phyloP scores from a whole-genome alignment of 2,329 filamentous ascomycete genomes.

The Pseudogymnoascus sp. region DNA sequence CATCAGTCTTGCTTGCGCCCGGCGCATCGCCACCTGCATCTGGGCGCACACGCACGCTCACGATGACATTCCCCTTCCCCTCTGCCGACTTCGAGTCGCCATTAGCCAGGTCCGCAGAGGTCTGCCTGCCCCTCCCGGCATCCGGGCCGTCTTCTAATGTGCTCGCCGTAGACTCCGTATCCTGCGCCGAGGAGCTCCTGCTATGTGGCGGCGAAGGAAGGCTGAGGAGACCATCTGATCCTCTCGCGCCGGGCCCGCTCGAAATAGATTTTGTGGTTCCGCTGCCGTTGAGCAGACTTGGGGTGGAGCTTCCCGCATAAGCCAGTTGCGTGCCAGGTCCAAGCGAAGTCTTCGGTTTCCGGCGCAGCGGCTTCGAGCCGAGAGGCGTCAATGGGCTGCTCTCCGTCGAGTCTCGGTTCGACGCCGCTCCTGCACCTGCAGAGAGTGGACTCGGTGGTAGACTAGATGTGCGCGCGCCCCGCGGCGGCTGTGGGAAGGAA shows the following conservation, averaged over 20 bases:
- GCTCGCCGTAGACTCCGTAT: constrained; percentile 83
- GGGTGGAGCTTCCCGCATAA: constrained; percentile 39
- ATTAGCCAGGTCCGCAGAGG: constrained; percentile 24
- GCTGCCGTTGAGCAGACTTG: constrained; percentile 72
- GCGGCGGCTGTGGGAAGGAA: constrained; percentile 84
- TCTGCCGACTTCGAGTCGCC: constrained; percentile 49
- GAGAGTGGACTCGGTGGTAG: constrained; percentile 56
- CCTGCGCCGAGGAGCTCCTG: constrained; percentile 83
- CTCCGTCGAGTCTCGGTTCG: constrained; percentile 22
- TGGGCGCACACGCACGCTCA: constrained; percentile 88
- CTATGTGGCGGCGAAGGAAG: constrained; percentile 80
- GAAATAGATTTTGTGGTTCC: constrained; percentile 69
- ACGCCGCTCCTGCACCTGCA: constrained; percentile 31
- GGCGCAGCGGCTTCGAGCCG: constrained; percentile 20
- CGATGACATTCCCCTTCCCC: constrained; percentile 87
- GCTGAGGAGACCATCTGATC: constrained; percentile 69
- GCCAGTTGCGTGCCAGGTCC: constrained; percentile 29
- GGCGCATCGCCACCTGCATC: constrained; percentile 58
- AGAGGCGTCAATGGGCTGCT: constrained; percentile 16
- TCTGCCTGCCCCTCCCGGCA: constrained; percentile 30
- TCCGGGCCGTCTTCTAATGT: constrained; percentile 83
- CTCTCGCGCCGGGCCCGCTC: constrained; percentile 52
- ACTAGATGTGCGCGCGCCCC: constrained; percentile 51
- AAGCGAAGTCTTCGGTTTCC: constrained; percentile 25
- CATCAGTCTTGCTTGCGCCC: constrained; percentile 54